phyloP scores from a whole-genome alignment of 805 yeast species.

The Teunomyces tritomae region DNA sequence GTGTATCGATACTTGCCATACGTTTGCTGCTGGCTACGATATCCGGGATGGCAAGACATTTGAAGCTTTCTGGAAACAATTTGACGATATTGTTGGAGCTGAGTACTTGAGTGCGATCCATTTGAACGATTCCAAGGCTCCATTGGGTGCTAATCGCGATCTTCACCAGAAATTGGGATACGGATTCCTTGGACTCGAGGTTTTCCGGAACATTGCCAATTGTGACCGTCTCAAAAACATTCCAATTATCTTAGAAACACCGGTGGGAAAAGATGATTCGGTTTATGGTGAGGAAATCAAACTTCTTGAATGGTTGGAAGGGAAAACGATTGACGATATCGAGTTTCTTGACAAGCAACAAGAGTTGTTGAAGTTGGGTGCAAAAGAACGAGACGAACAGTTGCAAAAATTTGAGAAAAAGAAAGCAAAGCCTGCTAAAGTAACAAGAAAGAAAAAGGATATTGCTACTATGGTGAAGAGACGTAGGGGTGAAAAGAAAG shows the following conservation, averaged over 20 bases:
- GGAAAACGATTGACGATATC: slow-evolving; percentile 47
- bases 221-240: slow-evolving; percentile 56
- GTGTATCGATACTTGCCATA: slow-evolving; percentile 93
- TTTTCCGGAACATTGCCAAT: slow-evolving; percentile 76
- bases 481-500: slow-evolving; percentile 12
- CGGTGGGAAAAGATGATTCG: slow-evolving; percentile 63
- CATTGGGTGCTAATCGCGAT: slow-evolving; percentile 85
- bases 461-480: slow-evolving; percentile 18
- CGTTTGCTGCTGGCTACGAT: slow-evolving; percentile 96
- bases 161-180: slow-evolving; percentile 85
- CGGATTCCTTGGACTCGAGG: slow-evolving; percentile 86
- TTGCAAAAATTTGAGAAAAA: slow-evolving; percentile 55
- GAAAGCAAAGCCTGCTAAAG: slow-evolving; percentile 11
- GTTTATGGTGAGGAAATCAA: slow-evolving; percentile 80
- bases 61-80: slow-evolving; percentile 68
- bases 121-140: slow-evolving; percentile 93
- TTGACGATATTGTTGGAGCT: slow-evolving; percentile 72
- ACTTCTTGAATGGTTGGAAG: slow-evolving; percentile 77
- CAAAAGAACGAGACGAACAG: slow-evolving; percentile 66
- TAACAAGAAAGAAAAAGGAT: slow-evolving; percentile 6
- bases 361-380: slow-evolving; percentile 59
- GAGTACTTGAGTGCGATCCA: slow-evolving; percentile 79
- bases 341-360: slow-evolving; percentile 51
- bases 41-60: slow-evolving; percentile 58
- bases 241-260: slow-evolving; percentile 88